Percentiles rank a stretch among this genome's conserved stretches.
Evolutionary conservation across 116 monocot genomes (phyloP).

Genomic region (Posidonia oceanica): DNA sequence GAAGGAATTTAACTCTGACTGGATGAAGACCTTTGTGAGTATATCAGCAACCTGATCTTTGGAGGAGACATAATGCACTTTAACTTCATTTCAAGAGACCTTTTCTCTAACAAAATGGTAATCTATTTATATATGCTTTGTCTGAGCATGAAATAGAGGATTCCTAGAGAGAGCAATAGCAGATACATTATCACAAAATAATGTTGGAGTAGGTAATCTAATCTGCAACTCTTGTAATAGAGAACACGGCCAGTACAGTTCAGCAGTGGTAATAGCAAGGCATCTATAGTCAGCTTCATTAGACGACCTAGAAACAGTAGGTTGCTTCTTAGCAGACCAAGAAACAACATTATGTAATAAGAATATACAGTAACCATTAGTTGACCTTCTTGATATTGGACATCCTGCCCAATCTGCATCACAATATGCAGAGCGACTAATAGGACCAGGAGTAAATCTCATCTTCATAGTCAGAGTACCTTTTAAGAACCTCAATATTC

Average conservation of each 20-base stretch:
- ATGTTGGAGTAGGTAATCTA: neutral
- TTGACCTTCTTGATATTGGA: neutral
- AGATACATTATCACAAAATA: too few relatives aligned
- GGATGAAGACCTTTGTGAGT: neutral
- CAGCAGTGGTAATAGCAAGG: neutral
- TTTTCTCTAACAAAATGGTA: neutral
- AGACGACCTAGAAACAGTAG: neutral
- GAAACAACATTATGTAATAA: neutral
- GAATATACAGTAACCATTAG: neutral
- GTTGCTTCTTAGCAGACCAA: neutral
- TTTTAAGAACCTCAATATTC: neutral
- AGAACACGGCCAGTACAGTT: neutral
- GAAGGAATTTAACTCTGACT: too few relatives aligned
- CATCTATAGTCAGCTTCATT: neutral
- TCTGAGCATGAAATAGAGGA: neutral
- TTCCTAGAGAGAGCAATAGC: neutral
- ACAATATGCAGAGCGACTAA: neutral
- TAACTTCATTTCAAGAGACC: neutral
- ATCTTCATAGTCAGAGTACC: neutral
- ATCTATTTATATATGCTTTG: neutral
- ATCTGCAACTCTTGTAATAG: neutral
- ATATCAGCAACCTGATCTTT: neutral
- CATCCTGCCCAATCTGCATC: neutral
- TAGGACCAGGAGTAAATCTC: too few relatives aligned
- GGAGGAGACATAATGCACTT: neutral